Percentiles rank a stretch among this genome's conserved stretches.
Evolutionary conservation across 2,329 filamentous ascomycete genomes (phyloP).

Genomic region (Trichoderma oligosporum): DNA sequence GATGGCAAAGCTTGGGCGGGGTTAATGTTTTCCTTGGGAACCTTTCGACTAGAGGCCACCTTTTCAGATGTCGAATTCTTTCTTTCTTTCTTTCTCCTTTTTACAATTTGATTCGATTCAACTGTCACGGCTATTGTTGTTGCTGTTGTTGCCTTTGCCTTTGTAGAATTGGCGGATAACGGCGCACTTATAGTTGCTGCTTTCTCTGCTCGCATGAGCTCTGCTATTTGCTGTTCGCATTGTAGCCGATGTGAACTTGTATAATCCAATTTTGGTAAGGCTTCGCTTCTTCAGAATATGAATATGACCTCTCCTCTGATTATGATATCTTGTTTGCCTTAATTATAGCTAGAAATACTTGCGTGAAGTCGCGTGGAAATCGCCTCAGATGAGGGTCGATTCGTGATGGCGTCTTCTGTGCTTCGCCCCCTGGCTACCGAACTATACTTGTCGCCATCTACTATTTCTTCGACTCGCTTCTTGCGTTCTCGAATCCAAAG

Average conservation of each 20-base stretch:
- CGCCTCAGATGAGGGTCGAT: constrained; percentile 30
- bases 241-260: constrained; percentile 6
- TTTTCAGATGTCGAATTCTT: constrained; percentile 3
- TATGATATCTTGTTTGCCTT: not conserved
- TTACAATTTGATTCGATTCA: too few relatives aligned
- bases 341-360: not conserved
- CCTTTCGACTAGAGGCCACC: constrained; percentile 1
- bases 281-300: not conserved
- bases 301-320: not conserved
- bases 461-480: constrained; percentile 27
- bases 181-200: not conserved
- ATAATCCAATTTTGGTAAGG: not conserved
- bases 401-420: constrained; percentile 35
- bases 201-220: constrained; percentile 12
- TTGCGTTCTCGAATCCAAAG: constrained; percentile 27
- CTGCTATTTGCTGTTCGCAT: constrained; percentile 1
- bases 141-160: not conserved
- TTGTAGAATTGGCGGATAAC: not conserved
- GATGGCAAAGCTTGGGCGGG: constrained; percentile 13
- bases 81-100: not conserved
- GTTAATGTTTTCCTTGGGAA: not conserved
- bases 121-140: not conserved
- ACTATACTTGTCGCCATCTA: constrained; percentile 28
- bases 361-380: constrained; percentile 1
- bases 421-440: constrained; percentile 35